phyloP scores from a whole-genome alignment of 495 filamentous ascomycete species.

The Pyrenula aspistea region DNA sequence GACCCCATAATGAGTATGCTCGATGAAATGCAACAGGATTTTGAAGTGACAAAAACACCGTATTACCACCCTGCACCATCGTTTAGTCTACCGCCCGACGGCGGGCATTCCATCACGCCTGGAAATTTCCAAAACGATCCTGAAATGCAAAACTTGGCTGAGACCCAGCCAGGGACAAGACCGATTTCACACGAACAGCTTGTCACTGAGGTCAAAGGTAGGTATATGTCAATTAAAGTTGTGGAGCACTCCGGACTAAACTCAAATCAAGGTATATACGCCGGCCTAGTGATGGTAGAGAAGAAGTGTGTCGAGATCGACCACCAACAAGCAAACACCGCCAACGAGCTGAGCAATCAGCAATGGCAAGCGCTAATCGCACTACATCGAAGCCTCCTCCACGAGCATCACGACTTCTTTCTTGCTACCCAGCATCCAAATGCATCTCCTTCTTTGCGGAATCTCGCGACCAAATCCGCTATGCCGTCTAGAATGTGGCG shows the following conservation, averaged over 20 bases:
- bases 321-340: conserved; percentile 13
- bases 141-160: conserved; percentile 25
- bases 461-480: conserved; percentile 26
- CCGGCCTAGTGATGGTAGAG: conserved; percentile 36
- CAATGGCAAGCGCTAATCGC: conserved; percentile 37
- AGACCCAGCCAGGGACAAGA: conserved; percentile 54
- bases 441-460: conserved; percentile 23
- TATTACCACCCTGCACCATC: too few species aligned
- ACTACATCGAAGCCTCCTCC: conserved; percentile 27
- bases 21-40: too few species aligned
- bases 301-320: conserved; percentile 37
- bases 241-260: too few species aligned
- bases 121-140: conserved; percentile 40
- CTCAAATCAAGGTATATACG: conserved; percentile 22
- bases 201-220: conserved; percentile 35
- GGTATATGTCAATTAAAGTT: not conserved
- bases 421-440: conserved; percentile 37
- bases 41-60: too few species aligned
- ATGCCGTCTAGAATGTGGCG: conserved; percentile 43
- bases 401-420: conserved; percentile 37
- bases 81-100: too few species aligned
- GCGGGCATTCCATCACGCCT: too few species aligned
- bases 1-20: too few species aligned
- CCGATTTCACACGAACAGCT: conserved; percentile 68
- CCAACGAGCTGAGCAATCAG: conserved; percentile 20